Evolutionary conservation across 345 rosid species (phyloP), one percentile per base, ranked within the genome.

Genomic region (Nephelium lappaceum): DNA sequence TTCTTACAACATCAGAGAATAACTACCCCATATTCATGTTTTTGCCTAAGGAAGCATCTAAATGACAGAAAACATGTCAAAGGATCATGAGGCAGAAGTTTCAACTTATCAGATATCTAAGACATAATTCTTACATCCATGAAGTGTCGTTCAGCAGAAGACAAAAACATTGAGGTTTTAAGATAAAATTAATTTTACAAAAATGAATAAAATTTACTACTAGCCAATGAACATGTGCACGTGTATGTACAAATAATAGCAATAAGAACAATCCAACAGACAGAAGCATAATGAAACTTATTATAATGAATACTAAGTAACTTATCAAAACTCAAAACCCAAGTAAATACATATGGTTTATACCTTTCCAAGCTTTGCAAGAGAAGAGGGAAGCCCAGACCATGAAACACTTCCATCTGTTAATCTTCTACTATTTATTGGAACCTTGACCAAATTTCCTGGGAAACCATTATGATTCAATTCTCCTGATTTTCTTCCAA

Each of bases 331-430:
- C 71, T 45, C 51, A 45, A 45, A 45, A 11, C 51, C 60, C 80
- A 71, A 62, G 45, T 69, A 72, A 67, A 41, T 23, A 60, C 63
- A 71, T 4, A 49, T 71, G 72, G 45, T 73, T 7, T 72, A 78
- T 89, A 96, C 99, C 97, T 91, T 95, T 79, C 99, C 99, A 43
- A 94, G 92, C 87, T 83, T 91, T 25, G 95, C 84, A 84, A 96
- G 92, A 72, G 98, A 90, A 27, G 93, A 85, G 38, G 99, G 95
- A 25, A 94, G 95, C 6, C 94, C 83, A 82, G 71, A 67, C 98
- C 99, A 94, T 49, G 94, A 83, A 82, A 93, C 81, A 84, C 76
- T 88, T 74, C 89, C 90, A 68, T 93, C 93, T 11, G 90, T 90
- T 82, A 91, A 77, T 86, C 85, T 88, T 88, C 83, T 86, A 83